Evolutionary conservation across 306 rosid species (phyloP).

Genomic region (Castanea crenata): DNA sequence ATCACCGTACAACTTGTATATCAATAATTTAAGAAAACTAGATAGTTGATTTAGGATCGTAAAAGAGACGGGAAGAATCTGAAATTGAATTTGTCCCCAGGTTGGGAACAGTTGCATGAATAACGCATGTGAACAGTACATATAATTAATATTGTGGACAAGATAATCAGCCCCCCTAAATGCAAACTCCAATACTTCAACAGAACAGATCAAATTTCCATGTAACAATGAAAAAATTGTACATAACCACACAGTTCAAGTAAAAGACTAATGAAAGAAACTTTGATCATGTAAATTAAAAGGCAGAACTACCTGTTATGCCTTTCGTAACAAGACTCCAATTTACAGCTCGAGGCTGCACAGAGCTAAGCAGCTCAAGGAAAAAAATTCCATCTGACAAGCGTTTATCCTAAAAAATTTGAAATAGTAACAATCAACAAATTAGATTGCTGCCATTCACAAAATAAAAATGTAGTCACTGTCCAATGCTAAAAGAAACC

Average conservation of each 20-base stretch:
- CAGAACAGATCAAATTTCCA: neutral
- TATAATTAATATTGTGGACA: too few relatives aligned
- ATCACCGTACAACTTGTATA: too few relatives aligned
- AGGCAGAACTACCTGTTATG: conserved; percentile 56
- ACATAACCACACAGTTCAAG: neutral
- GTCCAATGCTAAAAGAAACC: neutral
- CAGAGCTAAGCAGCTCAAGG: conserved; percentile 93
- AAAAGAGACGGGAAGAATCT: too few relatives aligned
- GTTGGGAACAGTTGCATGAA: too few relatives aligned
- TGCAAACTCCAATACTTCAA: neutral
- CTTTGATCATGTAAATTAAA: neutral
- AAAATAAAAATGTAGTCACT: neutral
- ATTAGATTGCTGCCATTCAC: neutral
- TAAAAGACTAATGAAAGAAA: neutral
- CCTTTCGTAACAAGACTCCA: conserved; percentile 97
- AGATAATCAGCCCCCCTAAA: neutral
- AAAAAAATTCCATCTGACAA: conserved; percentile 85
- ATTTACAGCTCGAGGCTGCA: conserved; percentile 83
- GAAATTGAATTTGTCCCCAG: too few relatives aligned
- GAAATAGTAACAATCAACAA: conserved; percentile 14
- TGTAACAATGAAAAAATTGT: neutral
- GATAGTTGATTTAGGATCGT: too few relatives aligned
- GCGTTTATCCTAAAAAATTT: conserved; percentile 69
- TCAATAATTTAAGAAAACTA: too few relatives aligned
- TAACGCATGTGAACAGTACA: too few relatives aligned